Percentiles rank a stretch among this genome's conserved stretches.
Conservation (phyloP, 2,329 filamentous ascomycete species). For the Penicillium expansum region DNA sequence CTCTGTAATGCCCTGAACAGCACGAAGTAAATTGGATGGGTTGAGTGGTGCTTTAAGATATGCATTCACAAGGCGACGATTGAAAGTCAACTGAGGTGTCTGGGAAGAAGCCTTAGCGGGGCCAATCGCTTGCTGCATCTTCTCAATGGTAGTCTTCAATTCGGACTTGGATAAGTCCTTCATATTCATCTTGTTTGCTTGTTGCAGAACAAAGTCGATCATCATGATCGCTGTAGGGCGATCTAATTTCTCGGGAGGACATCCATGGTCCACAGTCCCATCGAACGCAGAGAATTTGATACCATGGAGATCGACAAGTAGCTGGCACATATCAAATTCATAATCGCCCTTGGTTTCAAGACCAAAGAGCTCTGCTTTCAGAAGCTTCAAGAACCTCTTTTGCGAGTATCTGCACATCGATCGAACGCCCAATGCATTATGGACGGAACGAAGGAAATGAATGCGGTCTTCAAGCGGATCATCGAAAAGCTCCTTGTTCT, state of each 20-base stretch:
- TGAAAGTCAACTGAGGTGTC: conserved; percentile 78
- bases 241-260: conserved; percentile 73
- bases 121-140: conserved; percentile 84
- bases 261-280: conserved; percentile 75
- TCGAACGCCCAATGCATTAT: conserved; percentile 78
- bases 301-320: conserved; percentile 78
- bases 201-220: conserved; percentile 76
- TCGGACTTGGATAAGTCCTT: conserved; percentile 91
- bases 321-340: conserved; percentile 82
- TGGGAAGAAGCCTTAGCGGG: conserved; percentile 71
- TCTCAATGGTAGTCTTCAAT: conserved; percentile 84
- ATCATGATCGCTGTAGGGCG: conserved; percentile 75
- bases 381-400: conserved; percentile 83
- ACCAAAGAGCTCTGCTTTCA: conserved; percentile 79
- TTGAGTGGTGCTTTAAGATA: conserved; percentile 83
- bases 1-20: conserved; percentile 73
- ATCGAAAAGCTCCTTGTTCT: conserved; percentile 63
- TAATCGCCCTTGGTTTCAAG: conserved; percentile 74
- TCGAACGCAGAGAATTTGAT: conserved; percentile 70
- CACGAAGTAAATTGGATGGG: conserved; percentile 73
- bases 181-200: conserved; percentile 80
- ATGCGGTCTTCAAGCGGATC: conserved; percentile 70
- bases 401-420: conserved; percentile 81
- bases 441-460: conserved; percentile 75
- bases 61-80: conserved; percentile 75